Evolutionary conservation across 2,329 filamentous ascomycete genomes (phyloP), one percentile per base, ranked within the genome.

Genomic region (Colletotrichum tanaceti): DNA sequence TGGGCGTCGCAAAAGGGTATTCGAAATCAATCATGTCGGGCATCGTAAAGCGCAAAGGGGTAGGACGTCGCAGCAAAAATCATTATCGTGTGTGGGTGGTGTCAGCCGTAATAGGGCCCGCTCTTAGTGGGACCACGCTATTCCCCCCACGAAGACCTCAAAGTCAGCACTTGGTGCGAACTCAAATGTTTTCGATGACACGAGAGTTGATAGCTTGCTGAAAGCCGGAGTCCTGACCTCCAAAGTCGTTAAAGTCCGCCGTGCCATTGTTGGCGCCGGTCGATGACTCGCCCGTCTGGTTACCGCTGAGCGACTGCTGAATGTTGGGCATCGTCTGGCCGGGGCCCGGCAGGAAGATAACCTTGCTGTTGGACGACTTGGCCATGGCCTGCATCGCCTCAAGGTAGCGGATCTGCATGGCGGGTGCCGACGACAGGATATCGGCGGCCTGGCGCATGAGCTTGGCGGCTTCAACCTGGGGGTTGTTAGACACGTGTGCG

Each of bases 311-410:
- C 49, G 82, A 77, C 24, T 81, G 80, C 63, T 81, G 79, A 73
- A 86, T 65, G 57, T 71, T 59, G 78, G 47, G 80, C 75, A 90
- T 87, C 18, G 87, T 89, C 81, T 92, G 87, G 72, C 77, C 80
- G 54, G 79, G 77, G 11, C 84, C 89, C 11, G 91, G 92, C 75
- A 96, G 76, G 85, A 95, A 96, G 75, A 96, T 94, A 75, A 96
- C 91, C 82, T 97, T 97, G 82, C 87, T 90, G 81, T 94, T 97
- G 55, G 94, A 93, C 0, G 89, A 89, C 87, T 98, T 98, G 75
- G 96, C 96, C 95, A 99, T 99, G 49, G 93, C 89, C 80, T 98
- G 96, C 95, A 98, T 98, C 4, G 96, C 94, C 83, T 99, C 96
- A 73, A 99, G 91, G 80, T 98, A 98, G 73, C 94, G 87, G 83